A percentile compares a stretch with the other conserved stretches of the same genome.
These are phyloP conservation scores for Ophiostoma piceae DNA, from an alignment of 2,329 filamentous ascomycete species.

Conservation along the genomic window DNA sequence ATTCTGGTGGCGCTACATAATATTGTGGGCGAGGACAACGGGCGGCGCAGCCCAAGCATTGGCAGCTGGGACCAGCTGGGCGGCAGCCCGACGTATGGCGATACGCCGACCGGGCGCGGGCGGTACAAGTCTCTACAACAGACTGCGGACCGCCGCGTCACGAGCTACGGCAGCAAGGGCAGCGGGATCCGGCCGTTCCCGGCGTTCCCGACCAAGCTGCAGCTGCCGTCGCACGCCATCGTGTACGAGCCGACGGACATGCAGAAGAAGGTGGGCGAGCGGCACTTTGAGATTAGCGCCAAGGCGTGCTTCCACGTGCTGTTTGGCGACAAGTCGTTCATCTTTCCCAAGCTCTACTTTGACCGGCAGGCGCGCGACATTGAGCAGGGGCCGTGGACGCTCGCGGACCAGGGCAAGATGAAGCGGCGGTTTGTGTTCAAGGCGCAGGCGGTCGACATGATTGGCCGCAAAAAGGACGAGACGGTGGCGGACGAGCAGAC, in stretches of 20 bases:
- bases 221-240: slow-evolving; percentile 74
- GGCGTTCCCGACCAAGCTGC: slow-evolving; percentile 59
- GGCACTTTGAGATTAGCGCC: slow-evolving; percentile 82
- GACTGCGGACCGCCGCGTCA: neutral
- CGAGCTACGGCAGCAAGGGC: slow-evolving; percentile 9
- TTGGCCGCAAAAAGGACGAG: slow-evolving; percentile 56
- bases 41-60: slow-evolving; percentile 62
- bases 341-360: slow-evolving; percentile 87
- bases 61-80: slow-evolving; percentile 80
- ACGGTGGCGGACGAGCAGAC: slow-evolving; percentile 76
- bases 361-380: slow-evolving; percentile 75
- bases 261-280: slow-evolving; percentile 67
- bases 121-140: neutral
- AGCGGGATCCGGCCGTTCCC: slow-evolving; percentile 36
- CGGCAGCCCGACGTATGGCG: slow-evolving; percentile 47
- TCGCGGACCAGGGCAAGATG: slow-evolving; percentile 64
- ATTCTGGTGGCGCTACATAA: slow-evolving; percentile 67
- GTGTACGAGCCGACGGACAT: slow-evolving; percentile 80
- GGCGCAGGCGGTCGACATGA: slow-evolving; percentile 60
- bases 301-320: slow-evolving; percentile 95
- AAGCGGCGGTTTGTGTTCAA: slow-evolving; percentile 76
- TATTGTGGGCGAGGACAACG: slow-evolving; percentile 62
- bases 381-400: slow-evolving; percentile 78
- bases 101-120: slow-evolving; percentile 38
- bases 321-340: slow-evolving; percentile 91